Percentiles rank a stretch among this genome's conserved stretches.
These are phyloP conservation scores for Lasiodiplodia gonubiensis DNA, from an alignment of 2,329 filamentous ascomycete species.

Conservation along the genomic window DNA sequence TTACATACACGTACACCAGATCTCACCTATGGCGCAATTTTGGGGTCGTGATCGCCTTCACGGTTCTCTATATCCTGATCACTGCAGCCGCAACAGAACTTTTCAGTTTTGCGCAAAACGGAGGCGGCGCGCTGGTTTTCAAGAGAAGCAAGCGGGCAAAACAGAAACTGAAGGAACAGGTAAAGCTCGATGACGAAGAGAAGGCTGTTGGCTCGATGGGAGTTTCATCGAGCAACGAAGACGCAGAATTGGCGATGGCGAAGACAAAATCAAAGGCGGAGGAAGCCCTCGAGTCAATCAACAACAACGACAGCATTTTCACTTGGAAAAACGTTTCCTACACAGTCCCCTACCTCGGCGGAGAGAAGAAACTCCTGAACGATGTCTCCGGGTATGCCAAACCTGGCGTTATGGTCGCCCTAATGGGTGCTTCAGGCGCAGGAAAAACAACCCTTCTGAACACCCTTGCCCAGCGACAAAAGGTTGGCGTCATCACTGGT, in stretches of 20 bases:
- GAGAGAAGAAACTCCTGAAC: constrained; percentile 67
- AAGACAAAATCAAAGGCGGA: constrained; percentile 36
- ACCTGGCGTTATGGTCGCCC: constrained; percentile 74
- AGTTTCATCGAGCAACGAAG: constrained; percentile 36
- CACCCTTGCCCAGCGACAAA: constrained; percentile 70
- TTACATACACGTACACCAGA: constrained; percentile 63
- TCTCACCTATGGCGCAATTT: constrained; percentile 74
- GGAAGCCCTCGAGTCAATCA: constrained; percentile 43
- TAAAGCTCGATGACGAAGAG: constrained; percentile 62
- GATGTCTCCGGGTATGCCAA: constrained; percentile 68
- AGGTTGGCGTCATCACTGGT: constrained; percentile 59
- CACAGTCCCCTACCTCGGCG: constrained; percentile 71
- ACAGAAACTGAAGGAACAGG: constrained; percentile 55
- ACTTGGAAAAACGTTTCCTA: constrained; percentile 60
- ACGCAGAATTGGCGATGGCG: constrained; percentile 33
- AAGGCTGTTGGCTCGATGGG: constrained; percentile 48
- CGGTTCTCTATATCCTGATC: constrained; percentile 73
- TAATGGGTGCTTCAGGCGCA: constrained; percentile 76
- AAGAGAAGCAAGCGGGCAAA: constrained; percentile 70
- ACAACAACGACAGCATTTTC: constrained; percentile 46
- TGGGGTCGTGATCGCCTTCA: constrained; percentile 77
- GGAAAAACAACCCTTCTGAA: constrained; percentile 88
- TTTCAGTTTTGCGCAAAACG: constrained; percentile 65
- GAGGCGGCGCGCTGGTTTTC: constrained; percentile 73
- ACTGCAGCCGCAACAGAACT: constrained; percentile 74